These are phyloP conservation scores for Nasturtium officinale DNA, from an alignment of 345 rosid species.

Conservation along the genomic window DNA sequence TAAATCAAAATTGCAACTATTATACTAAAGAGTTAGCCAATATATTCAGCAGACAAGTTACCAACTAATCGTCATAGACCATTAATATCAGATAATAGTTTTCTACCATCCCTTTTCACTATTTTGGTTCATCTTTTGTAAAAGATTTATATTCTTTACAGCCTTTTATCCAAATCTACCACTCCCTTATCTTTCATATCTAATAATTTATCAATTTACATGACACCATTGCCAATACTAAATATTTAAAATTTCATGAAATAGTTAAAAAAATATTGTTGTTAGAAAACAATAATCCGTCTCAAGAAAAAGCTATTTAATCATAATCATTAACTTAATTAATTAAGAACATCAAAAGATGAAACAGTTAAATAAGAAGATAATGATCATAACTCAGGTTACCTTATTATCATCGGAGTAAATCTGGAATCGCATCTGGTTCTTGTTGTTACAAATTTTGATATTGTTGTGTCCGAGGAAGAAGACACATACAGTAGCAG, in stretches of 20 bases:
- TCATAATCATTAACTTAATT: background rate
- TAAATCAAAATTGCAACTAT: background rate
- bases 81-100: background rate
- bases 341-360: background rate
- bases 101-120: background rate
- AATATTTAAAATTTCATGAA: background rate
- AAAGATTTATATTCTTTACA: background rate
- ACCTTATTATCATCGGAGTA: slow-evolving; percentile 82
- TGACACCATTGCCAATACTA: background rate
- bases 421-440: slow-evolving; percentile 63
- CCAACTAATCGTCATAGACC: slow-evolving; percentile 20
- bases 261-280: background rate
- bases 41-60: slow-evolving; percentile 10
- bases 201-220: background rate
- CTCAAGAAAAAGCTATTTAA: background rate
- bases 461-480: slow-evolving; percentile 61
- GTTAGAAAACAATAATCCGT: background rate
- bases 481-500: slow-evolving; percentile 75
- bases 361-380: background rate
- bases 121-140: slow-evolving; percentile 4
- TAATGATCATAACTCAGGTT: background rate
- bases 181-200: slow-evolving; percentile 17
- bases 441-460: slow-evolving; percentile 46
- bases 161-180: slow-evolving; percentile 5
- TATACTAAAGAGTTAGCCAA: background rate